Evolutionary conservation across 2,329 filamentous ascomycete genomes (phyloP).

Genomic region (Rhynchosporium agropyri): DNA sequence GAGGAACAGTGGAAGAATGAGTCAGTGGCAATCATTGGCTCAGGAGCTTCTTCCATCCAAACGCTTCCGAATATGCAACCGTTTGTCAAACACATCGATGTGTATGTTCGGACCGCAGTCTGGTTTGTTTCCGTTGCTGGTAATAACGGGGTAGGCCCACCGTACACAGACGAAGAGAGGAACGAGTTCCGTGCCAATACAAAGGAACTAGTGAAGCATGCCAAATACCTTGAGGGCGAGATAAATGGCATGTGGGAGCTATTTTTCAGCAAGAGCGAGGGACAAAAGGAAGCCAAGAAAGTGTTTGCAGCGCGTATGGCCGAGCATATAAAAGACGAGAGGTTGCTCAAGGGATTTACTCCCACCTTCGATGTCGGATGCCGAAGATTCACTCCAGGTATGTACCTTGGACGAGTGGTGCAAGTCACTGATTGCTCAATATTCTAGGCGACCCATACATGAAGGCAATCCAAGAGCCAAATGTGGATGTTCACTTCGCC

Average conservation of each 20-base stretch:
- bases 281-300: conserved; percentile 46
- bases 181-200: conserved; percentile 48
- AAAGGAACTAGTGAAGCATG: conserved; percentile 32
- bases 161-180: conserved; percentile 48
- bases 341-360: conserved; percentile 47
- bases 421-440: too few species aligned
- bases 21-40: conserved; percentile 46
- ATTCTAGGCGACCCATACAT: conserved; percentile 52
- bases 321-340: conserved; percentile 54
- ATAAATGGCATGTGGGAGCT: conserved; percentile 51
- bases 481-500: conserved; percentile 55
- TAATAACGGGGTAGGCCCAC: conserved; percentile 49
- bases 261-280: conserved; percentile 49
- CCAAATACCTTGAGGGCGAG: conserved; percentile 41
- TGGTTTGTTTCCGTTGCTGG: conserved; percentile 52
- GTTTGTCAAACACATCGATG: conserved; percentile 49
- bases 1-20: conserved; percentile 36
- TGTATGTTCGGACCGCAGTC: conserved; percentile 53
- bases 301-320: conserved; percentile 49
- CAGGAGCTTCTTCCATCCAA: conserved; percentile 45
- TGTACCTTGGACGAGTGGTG: conserved; percentile 21
- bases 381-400: conserved; percentile 47
- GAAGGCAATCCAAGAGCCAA: conserved; percentile 51
- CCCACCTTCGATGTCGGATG: conserved; percentile 49
- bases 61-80: conserved; percentile 46